Evolutionary conservation across 2,329 filamentous ascomycete species (phyloP), one percentile per base, ranked within the genome.

Genomic region (Cyanodermella asteris): DNA sequence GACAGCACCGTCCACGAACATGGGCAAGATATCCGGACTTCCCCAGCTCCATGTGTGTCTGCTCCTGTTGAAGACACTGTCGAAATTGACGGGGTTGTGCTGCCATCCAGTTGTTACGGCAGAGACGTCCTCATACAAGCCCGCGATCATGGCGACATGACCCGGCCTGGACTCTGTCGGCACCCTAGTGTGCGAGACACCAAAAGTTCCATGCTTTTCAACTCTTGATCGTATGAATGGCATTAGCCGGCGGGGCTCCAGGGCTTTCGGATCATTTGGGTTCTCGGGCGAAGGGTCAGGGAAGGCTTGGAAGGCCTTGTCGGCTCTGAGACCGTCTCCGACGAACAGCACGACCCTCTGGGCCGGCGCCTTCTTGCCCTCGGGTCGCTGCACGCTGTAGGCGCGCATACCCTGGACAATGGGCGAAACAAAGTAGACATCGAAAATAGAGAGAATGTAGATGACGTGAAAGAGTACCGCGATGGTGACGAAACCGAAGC

Each of bases 31-130:
- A 49, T 97, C 87, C 2, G 87, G 87, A 42, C 82, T 93, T 3
- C 87, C 87, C 87, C 87, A 97, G 47, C 82, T 91, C 87, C 87
- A 97, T 6, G 90, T 97, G 51, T 97, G 90, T 22, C 73, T 62
- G 44, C 84, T 94, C 33, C 78, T 69, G 46, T 97, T 97, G 63
- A 97, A 97, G 7, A 97, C 81, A 41, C 84, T 94, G 53, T 97
- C 87, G 42, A 97, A 97, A 44, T 94, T 76, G 42, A 97, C 87
- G 0, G 87, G 87, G 44, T 97, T 97, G 38, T 93, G 55, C 52
- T 97, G 94, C 87, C 87, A 97, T 10, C 87, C 87, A 1, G 90
- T 97, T 16, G 76, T 91, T 12, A 97, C 87, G 3, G 87, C 76
- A 17, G 87, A 94, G 2, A 97, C 87, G 56, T 97, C 87, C 50